Percentiles rank a stretch among this genome's conserved stretches.
Conservation (phyloP, 345 rosid species). For the Xanthoceras sorbifolium region DNA sequence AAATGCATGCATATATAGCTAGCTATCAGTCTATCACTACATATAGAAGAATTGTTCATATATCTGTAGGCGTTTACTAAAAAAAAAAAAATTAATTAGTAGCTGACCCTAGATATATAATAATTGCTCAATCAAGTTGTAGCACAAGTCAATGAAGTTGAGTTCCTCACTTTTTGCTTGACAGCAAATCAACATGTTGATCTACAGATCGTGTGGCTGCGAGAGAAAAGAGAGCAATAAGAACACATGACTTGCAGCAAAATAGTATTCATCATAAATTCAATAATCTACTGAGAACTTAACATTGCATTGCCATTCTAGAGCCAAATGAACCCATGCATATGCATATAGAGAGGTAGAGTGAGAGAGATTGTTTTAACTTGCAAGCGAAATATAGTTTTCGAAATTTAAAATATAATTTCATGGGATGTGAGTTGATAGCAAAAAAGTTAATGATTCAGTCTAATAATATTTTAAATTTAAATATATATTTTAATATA, state of each 20-base stretch:
- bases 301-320: not conserved
- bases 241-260: not conserved
- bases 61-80: too few species aligned
- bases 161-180: constrained; percentile 21
- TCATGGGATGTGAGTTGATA: too few species aligned
- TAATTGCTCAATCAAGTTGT: constrained; percentile 11
- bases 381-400: too few species aligned
- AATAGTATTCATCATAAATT: not conserved
- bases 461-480: too few species aligned
- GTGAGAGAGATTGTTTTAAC: too few species aligned
- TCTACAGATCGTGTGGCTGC: not conserved
- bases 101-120: not conserved
- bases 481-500: too few species aligned
- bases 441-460: too few species aligned
- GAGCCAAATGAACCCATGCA: too few species aligned
- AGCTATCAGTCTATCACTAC: not conserved
- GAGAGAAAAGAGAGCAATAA: not conserved
- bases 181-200: constrained; percentile 14
- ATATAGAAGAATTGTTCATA: not conserved
- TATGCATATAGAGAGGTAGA: too few species aligned
- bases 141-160: constrained; percentile 22
- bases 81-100: not conserved
- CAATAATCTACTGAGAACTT: not conserved
- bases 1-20: not conserved
- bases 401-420: too few species aligned